Evolutionary conservation across 345 rosid species (phyloP).

Genomic region (Erucastrum elatum): DNA sequence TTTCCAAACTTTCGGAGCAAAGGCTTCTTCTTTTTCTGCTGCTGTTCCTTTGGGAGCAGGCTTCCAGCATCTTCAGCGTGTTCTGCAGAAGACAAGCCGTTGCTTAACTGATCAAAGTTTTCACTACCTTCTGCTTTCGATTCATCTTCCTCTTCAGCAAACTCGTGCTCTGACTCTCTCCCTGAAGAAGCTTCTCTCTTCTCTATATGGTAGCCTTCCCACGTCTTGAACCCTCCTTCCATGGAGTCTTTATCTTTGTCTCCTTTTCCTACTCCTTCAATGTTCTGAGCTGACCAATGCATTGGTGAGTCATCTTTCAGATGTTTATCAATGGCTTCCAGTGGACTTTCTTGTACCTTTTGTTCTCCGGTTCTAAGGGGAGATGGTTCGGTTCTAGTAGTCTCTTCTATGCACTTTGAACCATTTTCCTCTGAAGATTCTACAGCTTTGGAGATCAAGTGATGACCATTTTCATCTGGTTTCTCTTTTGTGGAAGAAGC

Average conservation of each 20-base stretch:
- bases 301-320: constrained; percentile 18
- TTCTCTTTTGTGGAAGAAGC: constrained; percentile 21
- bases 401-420: constrained; percentile 60
- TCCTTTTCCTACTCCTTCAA: constrained; percentile 47
- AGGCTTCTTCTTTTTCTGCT: constrained; percentile 86
- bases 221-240: constrained; percentile 68
- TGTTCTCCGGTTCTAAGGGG: constrained; percentile 39
- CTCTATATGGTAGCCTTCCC: constrained; percentile 88
- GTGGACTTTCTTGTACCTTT: constrained; percentile 39
- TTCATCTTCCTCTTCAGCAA: constrained; percentile 69
- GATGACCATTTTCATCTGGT: constrained; percentile 59
- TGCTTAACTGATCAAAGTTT: constrained; percentile 58
- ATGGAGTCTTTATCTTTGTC: constrained; percentile 59
- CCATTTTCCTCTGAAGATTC: constrained; percentile 81
- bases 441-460: constrained; percentile 69
- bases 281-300: constrained; percentile 35
- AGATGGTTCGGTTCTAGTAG: constrained; percentile 46
- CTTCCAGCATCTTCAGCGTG: constrained; percentile 49
- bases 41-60: constrained; percentile 66
- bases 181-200: constrained; percentile 84
- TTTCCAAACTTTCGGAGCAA: constrained; percentile 85
- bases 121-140: constrained; percentile 66
- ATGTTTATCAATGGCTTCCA: constrained; percentile 42
- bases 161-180: constrained; percentile 68
- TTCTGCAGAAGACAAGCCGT: constrained; percentile 58